A percentile compares a stretch with the other conserved stretches of the same genome.
These are phyloP conservation scores for Ascochyta rabiei DNA, from an alignment of 2,329 filamentous ascomycete species.

Conservation along the genomic window DNA sequence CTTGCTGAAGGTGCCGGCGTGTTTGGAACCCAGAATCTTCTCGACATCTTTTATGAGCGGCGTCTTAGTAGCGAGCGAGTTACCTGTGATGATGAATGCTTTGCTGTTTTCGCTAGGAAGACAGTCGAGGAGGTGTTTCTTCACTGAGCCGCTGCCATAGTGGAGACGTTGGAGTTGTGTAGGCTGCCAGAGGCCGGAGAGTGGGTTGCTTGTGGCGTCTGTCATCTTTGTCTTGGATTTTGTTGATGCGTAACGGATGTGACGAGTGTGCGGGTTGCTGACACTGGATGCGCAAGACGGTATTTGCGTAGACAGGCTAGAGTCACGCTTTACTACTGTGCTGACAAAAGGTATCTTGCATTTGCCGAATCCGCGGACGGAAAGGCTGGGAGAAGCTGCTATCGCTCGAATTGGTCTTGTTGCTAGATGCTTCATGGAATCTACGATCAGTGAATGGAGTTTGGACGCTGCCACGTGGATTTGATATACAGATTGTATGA, in stretches of 20 bases:
- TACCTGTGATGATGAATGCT: conserved; percentile 64
- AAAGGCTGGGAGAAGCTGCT: neutral
- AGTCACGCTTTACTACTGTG: neutral
- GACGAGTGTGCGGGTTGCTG: neutral
- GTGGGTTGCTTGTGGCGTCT: conserved; percentile 52
- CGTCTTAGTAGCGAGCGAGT: conserved; percentile 61
- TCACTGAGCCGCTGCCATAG: conserved; percentile 57
- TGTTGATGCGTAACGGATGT: conserved; percentile 8
- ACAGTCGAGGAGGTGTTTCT: conserved; percentile 53
- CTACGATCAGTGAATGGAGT: neutral
- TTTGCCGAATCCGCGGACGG: conserved; percentile 16
- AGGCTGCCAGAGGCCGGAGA: conserved; percentile 59
- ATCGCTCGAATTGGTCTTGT: neutral
- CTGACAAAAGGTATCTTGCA: neutral
- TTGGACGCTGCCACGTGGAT: neutral
- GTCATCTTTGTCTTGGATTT: conserved; percentile 43
- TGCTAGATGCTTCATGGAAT: neutral
- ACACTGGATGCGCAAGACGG: neutral
- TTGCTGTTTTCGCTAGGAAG: conserved; percentile 56
- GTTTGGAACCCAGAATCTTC: conserved; percentile 52
- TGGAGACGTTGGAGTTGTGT: conserved; percentile 57
- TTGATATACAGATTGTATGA: neutral
- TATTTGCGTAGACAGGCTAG: neutral
- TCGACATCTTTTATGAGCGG: conserved; percentile 59
- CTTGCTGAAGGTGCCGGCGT: conserved; percentile 61